These are phyloP conservation scores for Pyrenochaeta sp. DNA, from an alignment of 2,329 filamentous ascomycete species.

Conservation along the genomic window DNA sequence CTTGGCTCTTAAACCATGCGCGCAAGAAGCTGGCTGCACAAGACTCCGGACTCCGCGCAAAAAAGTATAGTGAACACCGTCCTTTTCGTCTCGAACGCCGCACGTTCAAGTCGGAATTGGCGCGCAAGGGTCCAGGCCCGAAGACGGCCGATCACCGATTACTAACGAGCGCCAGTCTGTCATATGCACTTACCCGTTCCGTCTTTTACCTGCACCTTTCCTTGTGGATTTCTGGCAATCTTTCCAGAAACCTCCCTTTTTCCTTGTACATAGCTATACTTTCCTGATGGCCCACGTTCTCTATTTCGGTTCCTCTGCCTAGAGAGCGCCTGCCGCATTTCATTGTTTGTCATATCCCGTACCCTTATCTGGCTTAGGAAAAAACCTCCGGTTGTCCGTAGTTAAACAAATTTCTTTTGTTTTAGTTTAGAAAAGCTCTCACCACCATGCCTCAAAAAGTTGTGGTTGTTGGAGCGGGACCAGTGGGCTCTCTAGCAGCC, in stretches of 20 bases:
- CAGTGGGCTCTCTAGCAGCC: conserved; percentile 90
- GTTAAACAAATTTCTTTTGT: conserved; percentile 2
- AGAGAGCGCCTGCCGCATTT: too few species aligned
- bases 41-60: conserved; percentile 27
- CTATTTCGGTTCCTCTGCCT: not conserved
- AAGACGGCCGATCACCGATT: conserved; percentile 25
- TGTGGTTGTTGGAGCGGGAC: conserved; percentile 88
- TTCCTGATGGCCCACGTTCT: not conserved
- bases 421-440: conserved; percentile 4
- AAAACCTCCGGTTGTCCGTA: not conserved
- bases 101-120: conserved; percentile 16
- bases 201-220: conserved; percentile 25
- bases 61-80: conserved; percentile 12
- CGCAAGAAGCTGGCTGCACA: not conserved
- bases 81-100: conserved; percentile 18
- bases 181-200: conserved; percentile 25
- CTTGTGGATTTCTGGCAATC: conserved; percentile 9
- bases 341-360: not conserved
- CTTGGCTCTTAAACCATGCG: conserved; percentile 5
- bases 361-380: conserved; percentile 3
- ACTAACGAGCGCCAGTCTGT: conserved; percentile 22
- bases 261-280: not conserved
- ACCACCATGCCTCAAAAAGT: conserved; percentile 66
- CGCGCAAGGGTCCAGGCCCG: conserved; percentile 11
- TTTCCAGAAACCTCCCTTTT: conserved; percentile 12